Evolutionary conservation across 139 green algal species (phyloP).

Genomic region (Coelastrella sp.): DNA sequence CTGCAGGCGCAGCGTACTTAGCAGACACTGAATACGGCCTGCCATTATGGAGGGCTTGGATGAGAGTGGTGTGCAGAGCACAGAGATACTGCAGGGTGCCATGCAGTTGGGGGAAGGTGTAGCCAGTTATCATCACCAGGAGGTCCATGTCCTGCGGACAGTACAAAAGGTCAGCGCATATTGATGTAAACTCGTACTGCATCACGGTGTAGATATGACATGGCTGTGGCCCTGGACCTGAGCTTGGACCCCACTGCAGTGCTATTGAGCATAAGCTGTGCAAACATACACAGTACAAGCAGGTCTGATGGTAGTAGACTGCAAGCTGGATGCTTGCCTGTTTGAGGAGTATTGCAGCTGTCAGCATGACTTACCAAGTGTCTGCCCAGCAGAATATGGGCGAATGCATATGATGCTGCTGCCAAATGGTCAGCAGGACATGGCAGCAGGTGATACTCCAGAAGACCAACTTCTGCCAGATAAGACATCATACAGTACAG

Average conservation of each 20-base stretch:
- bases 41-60: neutral
- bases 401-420: conserved; percentile 9
- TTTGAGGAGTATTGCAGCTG: neutral
- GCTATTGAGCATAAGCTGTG: no score
- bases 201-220: no score
- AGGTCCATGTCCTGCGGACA: neutral
- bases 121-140: neutral
- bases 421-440: conserved; percentile 2
- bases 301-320: no score
- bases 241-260: no score
- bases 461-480: conserved; percentile 8
- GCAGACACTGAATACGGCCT: conserved; percentile 7
- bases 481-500: conserved; percentile 31
- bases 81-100: neutral
- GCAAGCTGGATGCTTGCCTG: neutral
- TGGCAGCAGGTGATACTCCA: conserved; percentile 34
- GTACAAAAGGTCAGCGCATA: no score
- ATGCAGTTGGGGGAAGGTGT: neutral
- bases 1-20: neutral
- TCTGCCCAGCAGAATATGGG: conserved; percentile 13
- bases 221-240: no score
- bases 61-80: conserved; percentile 17
- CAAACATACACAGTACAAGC: no score
- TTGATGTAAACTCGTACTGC: no score
- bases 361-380: neutral